Conservation (phyloP, 352 stramenopile species). For the Phytopythium aichiense region DNA sequence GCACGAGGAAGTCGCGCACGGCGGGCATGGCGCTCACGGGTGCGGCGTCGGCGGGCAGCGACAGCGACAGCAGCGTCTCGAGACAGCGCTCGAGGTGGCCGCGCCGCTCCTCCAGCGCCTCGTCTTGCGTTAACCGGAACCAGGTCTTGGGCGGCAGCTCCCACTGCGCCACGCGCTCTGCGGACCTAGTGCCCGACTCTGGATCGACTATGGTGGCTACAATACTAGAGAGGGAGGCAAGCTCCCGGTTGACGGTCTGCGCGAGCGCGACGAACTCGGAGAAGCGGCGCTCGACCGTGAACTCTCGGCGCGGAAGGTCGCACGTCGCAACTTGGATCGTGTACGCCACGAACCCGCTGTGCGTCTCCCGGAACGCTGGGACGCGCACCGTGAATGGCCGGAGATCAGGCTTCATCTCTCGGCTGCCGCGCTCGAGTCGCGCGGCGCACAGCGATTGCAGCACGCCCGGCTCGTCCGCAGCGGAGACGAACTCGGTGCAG, state of each 20-base stretch:
- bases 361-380: conserved; percentile 56
- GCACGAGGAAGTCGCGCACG: conserved; percentile 75
- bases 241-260: conserved; percentile 33
- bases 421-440: conserved; percentile 1
- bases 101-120: conserved; percentile 59
- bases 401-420: conserved; percentile 10
- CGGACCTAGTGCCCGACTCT: conserved; percentile 13
- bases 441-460: conserved; percentile 4
- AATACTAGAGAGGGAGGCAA: conserved; percentile 8
- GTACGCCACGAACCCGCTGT: conserved; percentile 65
- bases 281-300: conserved; percentile 63
- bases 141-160: conserved; percentile 76
- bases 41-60: conserved; percentile 14
- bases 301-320: conserved; percentile 32
- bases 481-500: conserved; percentile 52
- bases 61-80: conserved; percentile 37
- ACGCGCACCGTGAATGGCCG: conserved; percentile 50
- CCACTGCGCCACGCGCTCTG: conserved; percentile 31
- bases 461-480: conserved; percentile 12
- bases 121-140: conserved; percentile 63
- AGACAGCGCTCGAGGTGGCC: conserved; percentile 50
- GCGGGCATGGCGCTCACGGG: conserved; percentile 25
- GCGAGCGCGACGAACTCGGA: conserved; percentile 76
- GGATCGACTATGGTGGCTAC: neutral
- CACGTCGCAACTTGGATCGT: conserved; percentile 41